These are phyloP conservation scores for Sarcodon sp. DNA, from an alignment of 768 basidiomycete genomes.

Conservation along the genomic window DNA sequence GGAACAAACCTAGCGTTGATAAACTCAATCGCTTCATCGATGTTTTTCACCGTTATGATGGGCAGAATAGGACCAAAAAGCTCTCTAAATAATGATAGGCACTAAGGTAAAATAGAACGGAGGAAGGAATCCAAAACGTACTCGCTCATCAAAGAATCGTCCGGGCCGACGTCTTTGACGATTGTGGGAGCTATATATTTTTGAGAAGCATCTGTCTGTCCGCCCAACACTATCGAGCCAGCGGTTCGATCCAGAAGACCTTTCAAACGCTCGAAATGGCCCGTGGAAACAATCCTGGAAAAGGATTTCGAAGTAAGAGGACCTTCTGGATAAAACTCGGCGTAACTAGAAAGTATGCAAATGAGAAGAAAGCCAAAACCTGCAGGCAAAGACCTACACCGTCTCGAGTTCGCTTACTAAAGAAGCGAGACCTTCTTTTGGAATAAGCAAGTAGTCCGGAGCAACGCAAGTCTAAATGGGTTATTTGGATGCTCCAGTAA, in stretches of 20 bases:
- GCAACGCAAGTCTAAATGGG: slow-evolving; percentile 51
- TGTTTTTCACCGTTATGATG: slow-evolving; percentile 52
- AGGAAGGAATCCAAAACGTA: slow-evolving; percentile 19
- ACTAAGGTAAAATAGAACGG: background rate
- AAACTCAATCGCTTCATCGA: slow-evolving; percentile 62
- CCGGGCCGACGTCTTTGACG: slow-evolving; percentile 43
- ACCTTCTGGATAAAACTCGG: slow-evolving; percentile 41
- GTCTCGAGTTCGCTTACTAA: slow-evolving; percentile 27
- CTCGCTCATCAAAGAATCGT: slow-evolving; percentile 73
- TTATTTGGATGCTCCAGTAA: background rate
- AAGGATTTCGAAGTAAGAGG: slow-evolving; percentile 27
- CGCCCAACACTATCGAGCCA: slow-evolving; percentile 55
- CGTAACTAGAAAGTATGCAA: slow-evolving; percentile 9
- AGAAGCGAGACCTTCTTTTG: slow-evolving; percentile 23
- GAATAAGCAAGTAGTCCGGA: slow-evolving; percentile 40
- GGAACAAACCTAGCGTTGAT: slow-evolving; percentile 41
- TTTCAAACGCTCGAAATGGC: slow-evolving; percentile 49
- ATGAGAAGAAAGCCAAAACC: background rate
- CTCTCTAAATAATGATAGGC: slow-evolving; percentile 34
- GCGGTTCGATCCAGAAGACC: slow-evolving; percentile 50
- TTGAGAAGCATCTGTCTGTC: slow-evolving; percentile 39
- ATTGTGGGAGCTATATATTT: slow-evolving; percentile 65
- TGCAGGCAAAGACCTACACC: slow-evolving; percentile 19
- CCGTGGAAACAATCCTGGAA: slow-evolving; percentile 36
- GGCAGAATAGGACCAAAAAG: slow-evolving; percentile 78